A percentile compares a stretch with the other conserved stretches of the same genome.
phyloP scores from a whole-genome alignment of 495 filamentous ascomycete species.

The Penicillium chermesinum region DNA sequence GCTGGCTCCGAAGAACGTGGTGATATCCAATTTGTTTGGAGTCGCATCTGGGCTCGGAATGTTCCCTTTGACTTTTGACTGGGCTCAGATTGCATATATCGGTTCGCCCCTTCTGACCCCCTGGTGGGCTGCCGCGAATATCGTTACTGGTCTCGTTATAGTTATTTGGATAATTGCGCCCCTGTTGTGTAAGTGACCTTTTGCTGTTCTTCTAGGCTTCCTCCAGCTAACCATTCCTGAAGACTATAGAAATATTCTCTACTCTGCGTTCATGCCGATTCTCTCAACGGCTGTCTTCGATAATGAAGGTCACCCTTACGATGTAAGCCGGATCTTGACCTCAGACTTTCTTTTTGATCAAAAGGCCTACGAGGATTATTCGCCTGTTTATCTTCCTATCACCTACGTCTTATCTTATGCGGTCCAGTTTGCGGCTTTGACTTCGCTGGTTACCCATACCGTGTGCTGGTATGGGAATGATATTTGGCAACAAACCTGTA shows the following conservation, averaged over 20 bases:
- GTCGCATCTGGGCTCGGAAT: constrained; percentile 79
- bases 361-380: constrained; percentile 69
- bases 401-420: constrained; percentile 79
- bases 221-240: constrained; percentile 1
- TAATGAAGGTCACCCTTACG: constrained; percentile 71
- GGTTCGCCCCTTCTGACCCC: constrained; percentile 78
- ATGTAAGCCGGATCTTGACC: constrained; percentile 73
- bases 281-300: constrained; percentile 73
- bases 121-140: constrained; percentile 87
- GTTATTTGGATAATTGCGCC: constrained; percentile 83
- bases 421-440: constrained; percentile 75
- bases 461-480: constrained; percentile 26
- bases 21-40: constrained; percentile 57
- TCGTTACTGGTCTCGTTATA: constrained; percentile 70
- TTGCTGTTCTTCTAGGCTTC: constrained; percentile 1
- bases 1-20: constrained; percentile 76
- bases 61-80: constrained; percentile 84
- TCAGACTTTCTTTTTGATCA: constrained; percentile 67
- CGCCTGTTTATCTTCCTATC: constrained; percentile 75
- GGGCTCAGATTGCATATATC: constrained; percentile 87
- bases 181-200: constrained; percentile 41
- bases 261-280: constrained; percentile 71
- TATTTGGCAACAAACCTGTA: constrained; percentile 27
- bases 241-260: constrained; percentile 71
- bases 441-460: constrained; percentile 43